These are phyloP conservation scores for Fibroporia radiculosa DNA, from an alignment of 768 basidiomycete species.

Conservation along the genomic window DNA sequence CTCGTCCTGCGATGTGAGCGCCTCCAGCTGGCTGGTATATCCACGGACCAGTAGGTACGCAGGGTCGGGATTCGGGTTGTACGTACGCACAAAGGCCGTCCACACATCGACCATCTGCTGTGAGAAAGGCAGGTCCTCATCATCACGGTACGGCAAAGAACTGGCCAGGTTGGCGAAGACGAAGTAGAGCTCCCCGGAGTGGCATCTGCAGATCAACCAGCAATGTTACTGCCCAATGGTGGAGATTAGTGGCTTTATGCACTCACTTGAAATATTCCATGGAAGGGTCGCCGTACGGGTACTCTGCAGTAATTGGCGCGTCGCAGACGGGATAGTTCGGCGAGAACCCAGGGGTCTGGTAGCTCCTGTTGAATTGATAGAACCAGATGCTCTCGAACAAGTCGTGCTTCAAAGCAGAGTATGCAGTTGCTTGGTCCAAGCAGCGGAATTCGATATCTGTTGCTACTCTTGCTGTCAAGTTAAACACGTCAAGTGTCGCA, in stretches of 20 bases:
- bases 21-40: constrained; percentile 27
- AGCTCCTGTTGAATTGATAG: constrained; percentile 42
- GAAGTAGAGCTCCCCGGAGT: constrained; percentile 26
- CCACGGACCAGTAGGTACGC: constrained; percentile 37
- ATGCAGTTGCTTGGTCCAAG: constrained; percentile 41
- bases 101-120: constrained; percentile 38
- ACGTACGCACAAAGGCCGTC: constrained; percentile 39
- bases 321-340: constrained; percentile 37
- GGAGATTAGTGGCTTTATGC: background rate
- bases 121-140: constrained; percentile 35
- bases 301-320: constrained; percentile 31
- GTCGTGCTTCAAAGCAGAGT: constrained; percentile 33
- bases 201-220: constrained; percentile 16
- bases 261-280: constrained; percentile 39
- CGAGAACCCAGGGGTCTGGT: constrained; percentile 31
- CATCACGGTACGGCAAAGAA: constrained; percentile 38
- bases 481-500: constrained; percentile 34
- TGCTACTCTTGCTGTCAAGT: constrained; percentile 35
- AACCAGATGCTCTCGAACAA: constrained; percentile 35
- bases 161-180: constrained; percentile 24
- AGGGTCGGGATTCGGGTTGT: constrained; percentile 37
- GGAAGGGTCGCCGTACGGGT: constrained; percentile 39
- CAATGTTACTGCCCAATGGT: background rate
- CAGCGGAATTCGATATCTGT: constrained; percentile 41
- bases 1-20: constrained; percentile 20